phyloP scores from a whole-genome alignment of 768 basidiomycete species.

The Termitomyces sp. region DNA sequence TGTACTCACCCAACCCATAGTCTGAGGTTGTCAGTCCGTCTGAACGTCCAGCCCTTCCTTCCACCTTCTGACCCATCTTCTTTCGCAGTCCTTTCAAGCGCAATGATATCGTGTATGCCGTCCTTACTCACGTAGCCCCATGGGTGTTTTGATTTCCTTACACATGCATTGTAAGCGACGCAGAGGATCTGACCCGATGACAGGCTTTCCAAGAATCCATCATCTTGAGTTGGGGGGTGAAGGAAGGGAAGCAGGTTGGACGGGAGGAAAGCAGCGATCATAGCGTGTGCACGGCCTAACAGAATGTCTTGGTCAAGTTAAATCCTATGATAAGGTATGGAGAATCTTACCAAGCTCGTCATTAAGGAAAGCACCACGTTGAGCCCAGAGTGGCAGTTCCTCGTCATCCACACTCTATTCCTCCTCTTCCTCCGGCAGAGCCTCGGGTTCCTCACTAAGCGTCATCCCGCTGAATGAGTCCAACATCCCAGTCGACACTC shows the following conservation, averaged over 20 bases:
- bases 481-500: conserved; percentile 60
- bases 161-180: conserved; percentile 73
- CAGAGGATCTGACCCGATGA: conserved; percentile 82
- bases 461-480: conserved; percentile 46
- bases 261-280: conserved; percentile 62
- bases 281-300: conserved; percentile 60
- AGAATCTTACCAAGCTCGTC: conserved; percentile 54
- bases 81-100: conserved; percentile 51
- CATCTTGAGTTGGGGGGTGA: conserved; percentile 26
- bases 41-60: conserved; percentile 76
- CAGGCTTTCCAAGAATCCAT: conserved; percentile 48
- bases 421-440: conserved; percentile 41
- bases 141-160: conserved; percentile 75
- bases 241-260: conserved; percentile 40
- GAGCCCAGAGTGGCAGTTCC: conserved; percentile 77
- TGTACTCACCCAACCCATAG: conserved; percentile 77
- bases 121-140: conserved; percentile 85
- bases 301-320: conserved; percentile 1
- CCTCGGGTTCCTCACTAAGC: conserved; percentile 52
- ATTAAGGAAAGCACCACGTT: conserved; percentile 46
- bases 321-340: background rate
- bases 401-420: conserved; percentile 59
- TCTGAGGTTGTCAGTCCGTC: conserved; percentile 81
- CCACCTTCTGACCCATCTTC: conserved; percentile 33
- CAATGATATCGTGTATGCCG: conserved; percentile 75